phyloP scores from a whole-genome alignment of 176 grass and related monocot species.

The Triticum aestivum region IWGSC_CS_RefSeq_v2.1 NC_057810.1:18960031-18960530 shows the following conservation, averaged over 20 bases:
- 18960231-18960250: not conserved
- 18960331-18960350: conserved; percentile 16
- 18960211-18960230: not conserved
- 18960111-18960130: conserved; percentile 18
- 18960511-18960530: not conserved
- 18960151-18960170: not conserved
- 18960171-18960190: not conserved
- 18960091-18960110: conserved; percentile 1
- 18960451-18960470: too few species aligned
- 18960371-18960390: conserved; percentile 1
- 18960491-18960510: not conserved
- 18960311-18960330: conserved; percentile 16
- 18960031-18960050: conserved; percentile 14
- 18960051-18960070: not conserved
- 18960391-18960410: not conserved
- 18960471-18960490: not conserved
- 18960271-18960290: conserved; percentile 22
- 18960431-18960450: too few species aligned
- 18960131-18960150: too few species aligned
- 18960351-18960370: conserved; percentile 23
- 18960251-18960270: conserved; percentile 35
- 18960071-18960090: conserved; percentile 20
- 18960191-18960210: too few species aligned
- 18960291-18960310: conserved; percentile 24
- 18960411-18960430: not conserved